A percentile compares a stretch with the other conserved stretches of the same genome.
Conservation (phyloP, 768 basidiomycete species). For the Russula ochroleuca region DNA sequence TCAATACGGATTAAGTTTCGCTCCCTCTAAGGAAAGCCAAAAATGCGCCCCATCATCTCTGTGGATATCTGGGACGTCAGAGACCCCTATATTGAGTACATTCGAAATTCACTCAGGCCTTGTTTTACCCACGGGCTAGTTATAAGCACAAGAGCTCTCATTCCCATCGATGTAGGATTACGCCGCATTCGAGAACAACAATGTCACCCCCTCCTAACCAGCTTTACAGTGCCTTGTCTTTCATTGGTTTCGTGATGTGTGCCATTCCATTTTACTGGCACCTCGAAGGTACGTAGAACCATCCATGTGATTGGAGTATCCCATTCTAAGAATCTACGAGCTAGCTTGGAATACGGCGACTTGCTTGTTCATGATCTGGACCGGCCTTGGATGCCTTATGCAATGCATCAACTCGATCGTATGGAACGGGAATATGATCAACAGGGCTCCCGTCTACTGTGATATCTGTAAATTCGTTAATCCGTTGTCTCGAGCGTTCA, state of each 20-base stretch:
- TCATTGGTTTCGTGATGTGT: constrained; percentile 46
- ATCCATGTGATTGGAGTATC: too few relatives aligned
- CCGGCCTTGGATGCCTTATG: constrained; percentile 24
- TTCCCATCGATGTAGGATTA: background rate
- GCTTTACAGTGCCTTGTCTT: constrained; percentile 37
- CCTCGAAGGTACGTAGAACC: constrained; percentile 38
- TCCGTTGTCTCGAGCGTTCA: background rate
- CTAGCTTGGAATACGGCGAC: constrained; percentile 61
- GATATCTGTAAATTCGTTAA: background rate
- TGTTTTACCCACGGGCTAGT: too few relatives aligned
- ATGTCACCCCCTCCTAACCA: constrained; percentile 17
- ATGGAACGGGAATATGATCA: background rate
- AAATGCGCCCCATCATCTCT: too few relatives aligned
- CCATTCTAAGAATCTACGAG: background rate
- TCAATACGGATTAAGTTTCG: too few relatives aligned
- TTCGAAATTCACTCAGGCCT: too few relatives aligned
- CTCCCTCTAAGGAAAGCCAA: too few relatives aligned
- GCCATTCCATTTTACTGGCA: constrained; percentile 54
- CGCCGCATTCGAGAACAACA: background rate
- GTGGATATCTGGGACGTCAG: too few relatives aligned
- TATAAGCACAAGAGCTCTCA: background rate
- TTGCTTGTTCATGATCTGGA: constrained; percentile 69
- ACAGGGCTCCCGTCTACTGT: background rate
- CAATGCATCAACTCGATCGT: background rate
- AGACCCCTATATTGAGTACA: too few relatives aligned